A percentile compares a stretch with the other conserved stretches of the same genome.
These are phyloP conservation scores for Colletotrichum sidae DNA, from an alignment of 2,329 filamentous ascomycete genomes.

Conservation along the genomic window DNA sequence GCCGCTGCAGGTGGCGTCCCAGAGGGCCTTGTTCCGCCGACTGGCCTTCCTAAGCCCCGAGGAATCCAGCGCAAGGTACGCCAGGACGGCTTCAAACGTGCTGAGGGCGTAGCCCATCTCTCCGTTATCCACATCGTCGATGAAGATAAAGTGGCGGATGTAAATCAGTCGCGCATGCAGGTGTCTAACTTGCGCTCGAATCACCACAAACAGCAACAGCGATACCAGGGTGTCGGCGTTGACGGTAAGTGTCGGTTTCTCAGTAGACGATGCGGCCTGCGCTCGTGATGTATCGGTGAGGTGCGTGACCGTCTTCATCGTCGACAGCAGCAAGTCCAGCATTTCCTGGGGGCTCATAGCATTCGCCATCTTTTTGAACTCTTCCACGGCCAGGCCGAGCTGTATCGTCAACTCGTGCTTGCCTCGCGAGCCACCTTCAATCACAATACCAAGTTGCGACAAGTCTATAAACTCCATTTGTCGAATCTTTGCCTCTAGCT, in stretches of 20 bases:
- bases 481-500: slow-evolving; percentile 88
- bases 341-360: slow-evolving; percentile 89
- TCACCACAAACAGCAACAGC: slow-evolving; percentile 89
- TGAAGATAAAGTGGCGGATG: slow-evolving; percentile 97
- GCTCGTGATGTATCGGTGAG: slow-evolving; percentile 64
- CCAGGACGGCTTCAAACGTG: slow-evolving; percentile 93
- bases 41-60: slow-evolving; percentile 85
- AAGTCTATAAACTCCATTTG: slow-evolving; percentile 96
- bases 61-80: slow-evolving; percentile 87
- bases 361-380: slow-evolving; percentile 86
- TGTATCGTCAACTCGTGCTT: slow-evolving; percentile 86
- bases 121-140: slow-evolving; percentile 95
- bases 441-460: slow-evolving; percentile 89
- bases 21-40: slow-evolving; percentile 84
- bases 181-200: slow-evolving; percentile 87
- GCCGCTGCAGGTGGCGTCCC: slow-evolving; percentile 86
- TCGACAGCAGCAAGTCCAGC: slow-evolving; percentile 82
- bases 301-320: slow-evolving; percentile 85
- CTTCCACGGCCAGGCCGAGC: slow-evolving; percentile 82
- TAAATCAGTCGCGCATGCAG: slow-evolving; percentile 91
- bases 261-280: slow-evolving; percentile 51
- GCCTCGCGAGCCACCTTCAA: slow-evolving; percentile 80
- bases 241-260: slow-evolving; percentile 70
- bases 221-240: slow-evolving; percentile 95
- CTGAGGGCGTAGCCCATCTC: slow-evolving; percentile 97